Evolutionary conservation across 2,329 filamentous ascomycete genomes (phyloP).

Genomic region (Tolypocladium amazonense): DNA sequence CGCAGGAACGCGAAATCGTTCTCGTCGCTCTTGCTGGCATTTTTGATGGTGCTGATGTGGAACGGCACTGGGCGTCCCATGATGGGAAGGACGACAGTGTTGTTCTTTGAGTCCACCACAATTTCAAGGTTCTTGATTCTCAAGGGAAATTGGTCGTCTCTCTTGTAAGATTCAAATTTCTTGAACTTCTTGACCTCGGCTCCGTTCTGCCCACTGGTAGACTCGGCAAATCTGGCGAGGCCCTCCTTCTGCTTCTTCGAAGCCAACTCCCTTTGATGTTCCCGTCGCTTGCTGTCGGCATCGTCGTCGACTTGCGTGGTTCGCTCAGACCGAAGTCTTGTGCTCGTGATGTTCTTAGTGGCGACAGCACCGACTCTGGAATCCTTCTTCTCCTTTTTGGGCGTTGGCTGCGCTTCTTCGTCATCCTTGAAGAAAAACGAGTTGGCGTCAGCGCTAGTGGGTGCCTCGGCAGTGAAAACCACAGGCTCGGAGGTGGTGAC

Average conservation of each 20-base stretch:
- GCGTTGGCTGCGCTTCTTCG: conserved; percentile 72
- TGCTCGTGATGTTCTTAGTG: conserved; percentile 91
- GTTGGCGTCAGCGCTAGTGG: conserved; percentile 83
- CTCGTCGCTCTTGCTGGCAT: conserved; percentile 95
- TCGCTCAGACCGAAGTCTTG: conserved; percentile 81
- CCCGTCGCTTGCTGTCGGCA: conserved; percentile 73
- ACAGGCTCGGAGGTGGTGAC: conserved; percentile 70
- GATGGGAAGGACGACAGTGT: conserved; percentile 84
- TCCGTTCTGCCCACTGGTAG: conserved; percentile 74
- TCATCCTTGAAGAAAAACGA: conserved; percentile 99
- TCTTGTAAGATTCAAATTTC: conserved; percentile 97
- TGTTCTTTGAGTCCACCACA: conserved; percentile 81
- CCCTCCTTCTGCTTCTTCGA: conserved; percentile 85
- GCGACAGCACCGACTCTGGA: conserved; percentile 76
- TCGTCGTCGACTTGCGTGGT: conserved; percentile 83
- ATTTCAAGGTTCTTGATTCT: conserved; percentile 80
- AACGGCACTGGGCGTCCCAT: conserved; percentile 97
- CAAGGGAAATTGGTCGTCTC: conserved; percentile 83
- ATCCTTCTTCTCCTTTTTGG: conserved; percentile 87
- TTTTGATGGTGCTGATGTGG: conserved; percentile 97
- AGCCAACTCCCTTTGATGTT: conserved; percentile 85
- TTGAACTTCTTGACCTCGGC: conserved; percentile 98
- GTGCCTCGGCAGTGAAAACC: conserved; percentile 88
- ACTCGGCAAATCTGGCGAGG: conserved; percentile 73
- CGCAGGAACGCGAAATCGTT: conserved; percentile 87